These are phyloP conservation scores for Trichosporon sp. DNA, from an alignment of 1,284 basidiomycete species.

Conservation along the genomic window DNA sequence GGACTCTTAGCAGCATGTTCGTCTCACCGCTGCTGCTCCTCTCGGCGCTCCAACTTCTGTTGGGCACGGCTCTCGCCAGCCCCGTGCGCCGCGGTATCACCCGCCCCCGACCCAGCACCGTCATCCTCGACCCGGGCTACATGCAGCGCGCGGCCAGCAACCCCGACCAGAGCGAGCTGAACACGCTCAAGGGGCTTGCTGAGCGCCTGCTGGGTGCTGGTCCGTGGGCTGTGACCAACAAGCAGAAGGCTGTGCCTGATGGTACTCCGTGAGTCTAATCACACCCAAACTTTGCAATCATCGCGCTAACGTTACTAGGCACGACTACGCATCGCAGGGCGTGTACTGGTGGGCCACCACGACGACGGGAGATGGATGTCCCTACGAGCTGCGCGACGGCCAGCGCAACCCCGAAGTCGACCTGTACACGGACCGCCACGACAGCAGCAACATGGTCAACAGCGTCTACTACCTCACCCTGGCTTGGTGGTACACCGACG, in stretches of 20 bases:
- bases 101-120: not conserved
- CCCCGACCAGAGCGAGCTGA: not conserved
- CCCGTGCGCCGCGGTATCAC: not conserved
- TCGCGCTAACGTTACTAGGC: not conserved
- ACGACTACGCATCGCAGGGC: conserved; percentile 17
- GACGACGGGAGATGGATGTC: not conserved
- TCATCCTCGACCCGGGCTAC: conserved; percentile 7
- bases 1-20: not conserved
- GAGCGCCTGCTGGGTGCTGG: not conserved
- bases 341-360: conserved; percentile 12
- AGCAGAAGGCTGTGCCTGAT: conserved; percentile 7
- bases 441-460: conserved; percentile 10
- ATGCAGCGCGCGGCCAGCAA: not conserved
- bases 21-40: not conserved
- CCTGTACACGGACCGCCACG: conserved; percentile 14
- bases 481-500: conserved; percentile 16
- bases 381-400: conserved; percentile 13
- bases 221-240: conserved; percentile 9
- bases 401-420: conserved; percentile 13
- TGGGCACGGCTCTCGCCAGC: not conserved
- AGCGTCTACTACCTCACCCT: conserved; percentile 7
- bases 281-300: not conserved
- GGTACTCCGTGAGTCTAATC: conserved; percentile 4
- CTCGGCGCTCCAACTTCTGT: not conserved
- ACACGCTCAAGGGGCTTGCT: not conserved